Percentiles rank a stretch among this genome's conserved stretches.
These are phyloP conservation scores for Russula sp. DNA, from an alignment of 768 basidiomycete genomes.

Conservation along the genomic window DNA sequence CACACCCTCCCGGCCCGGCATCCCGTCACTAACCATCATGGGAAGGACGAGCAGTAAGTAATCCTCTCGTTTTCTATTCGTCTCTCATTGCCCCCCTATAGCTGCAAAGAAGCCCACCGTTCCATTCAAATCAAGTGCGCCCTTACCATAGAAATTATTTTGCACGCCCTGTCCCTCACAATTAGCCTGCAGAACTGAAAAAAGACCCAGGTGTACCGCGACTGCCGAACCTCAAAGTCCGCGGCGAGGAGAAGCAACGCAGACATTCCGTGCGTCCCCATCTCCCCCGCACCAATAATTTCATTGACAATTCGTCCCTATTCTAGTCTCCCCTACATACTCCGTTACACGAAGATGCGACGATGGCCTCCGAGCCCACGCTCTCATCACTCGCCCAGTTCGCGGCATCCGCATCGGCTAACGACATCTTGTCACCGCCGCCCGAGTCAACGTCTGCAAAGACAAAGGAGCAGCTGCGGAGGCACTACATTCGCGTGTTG, in stretches of 20 bases:
- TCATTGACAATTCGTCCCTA: background rate
- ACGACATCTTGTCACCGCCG: slow-evolving; percentile 31
- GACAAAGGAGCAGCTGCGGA: slow-evolving; percentile 63
- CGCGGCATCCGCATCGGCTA: slow-evolving; percentile 31
- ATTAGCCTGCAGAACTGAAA: slow-evolving; percentile 54
- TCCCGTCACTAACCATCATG: background rate
- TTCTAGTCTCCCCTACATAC: slow-evolving; percentile 5
- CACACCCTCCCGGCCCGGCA: too few relatives aligned
- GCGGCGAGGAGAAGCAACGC: slow-evolving; percentile 45
- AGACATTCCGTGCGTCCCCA: slow-evolving; percentile 33
- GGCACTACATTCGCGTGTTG: slow-evolving; percentile 69
- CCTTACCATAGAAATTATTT: background rate
- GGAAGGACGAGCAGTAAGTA: slow-evolving; percentile 5
- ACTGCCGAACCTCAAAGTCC: slow-evolving; percentile 62
- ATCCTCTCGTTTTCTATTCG: too few relatives aligned
- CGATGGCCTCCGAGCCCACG: slow-evolving; percentile 71
- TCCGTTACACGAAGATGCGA: slow-evolving; percentile 40
- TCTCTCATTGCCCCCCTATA: background rate
- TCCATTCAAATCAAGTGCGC: slow-evolving; percentile 11
- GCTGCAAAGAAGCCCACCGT: slow-evolving; percentile 1
- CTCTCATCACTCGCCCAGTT: slow-evolving; percentile 51
- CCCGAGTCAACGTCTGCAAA: slow-evolving; percentile 30
- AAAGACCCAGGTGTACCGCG: slow-evolving; percentile 88
- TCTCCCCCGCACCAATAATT: background rate
- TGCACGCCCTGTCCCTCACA: background rate